phyloP scores from a whole-genome alignment of 2,329 filamentous ascomycete species.

The Neophaeococcomyces mojaviensis region DNA sequence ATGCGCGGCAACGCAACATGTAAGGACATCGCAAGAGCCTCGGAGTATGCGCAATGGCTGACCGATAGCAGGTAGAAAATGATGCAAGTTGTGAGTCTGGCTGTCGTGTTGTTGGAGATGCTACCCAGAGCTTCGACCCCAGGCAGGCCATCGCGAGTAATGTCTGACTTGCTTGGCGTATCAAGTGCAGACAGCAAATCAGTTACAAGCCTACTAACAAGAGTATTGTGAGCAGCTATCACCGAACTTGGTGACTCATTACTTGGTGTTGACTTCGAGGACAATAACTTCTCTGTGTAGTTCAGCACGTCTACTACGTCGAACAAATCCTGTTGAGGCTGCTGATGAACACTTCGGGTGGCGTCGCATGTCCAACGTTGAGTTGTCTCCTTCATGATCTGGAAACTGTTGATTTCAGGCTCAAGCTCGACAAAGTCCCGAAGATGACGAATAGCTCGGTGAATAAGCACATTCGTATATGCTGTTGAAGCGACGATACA shows the following conservation, averaged over 20 bases:
- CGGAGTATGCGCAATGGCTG: conserved; percentile 19
- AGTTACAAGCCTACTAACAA: conserved; percentile 9
- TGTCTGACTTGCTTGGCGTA: background rate
- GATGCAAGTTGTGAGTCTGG: conserved; percentile 17
- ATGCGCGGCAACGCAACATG: conserved; percentile 19
- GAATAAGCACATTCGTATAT: conserved; percentile 9
- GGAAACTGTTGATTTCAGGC: conserved; percentile 10
- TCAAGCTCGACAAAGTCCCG: conserved; percentile 8
- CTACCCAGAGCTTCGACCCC: conserved; percentile 20
- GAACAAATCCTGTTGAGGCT: conserved; percentile 1
- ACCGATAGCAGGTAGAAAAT: conserved; percentile 21
- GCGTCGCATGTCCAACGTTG: conserved; percentile 2
- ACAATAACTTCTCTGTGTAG: background rate
- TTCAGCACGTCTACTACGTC: background rate
- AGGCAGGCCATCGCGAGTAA: conserved; percentile 10
- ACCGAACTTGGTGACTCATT: no score
- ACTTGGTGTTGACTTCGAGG: no score
- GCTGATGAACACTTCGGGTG: conserved; percentile 11
- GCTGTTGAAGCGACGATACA: conserved; percentile 19
- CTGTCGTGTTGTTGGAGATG: conserved; percentile 14
- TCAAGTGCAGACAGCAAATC: background rate
- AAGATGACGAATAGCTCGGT: conserved; percentile 11
- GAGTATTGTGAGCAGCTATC: background rate
- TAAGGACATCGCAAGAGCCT: conserved; percentile 8
- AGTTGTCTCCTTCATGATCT: conserved; percentile 21